These are phyloP conservation scores for Penicillium fuscoglaucum DNA, from an alignment of 2,329 filamentous ascomycete genomes.

Conservation along the genomic window DNA sequence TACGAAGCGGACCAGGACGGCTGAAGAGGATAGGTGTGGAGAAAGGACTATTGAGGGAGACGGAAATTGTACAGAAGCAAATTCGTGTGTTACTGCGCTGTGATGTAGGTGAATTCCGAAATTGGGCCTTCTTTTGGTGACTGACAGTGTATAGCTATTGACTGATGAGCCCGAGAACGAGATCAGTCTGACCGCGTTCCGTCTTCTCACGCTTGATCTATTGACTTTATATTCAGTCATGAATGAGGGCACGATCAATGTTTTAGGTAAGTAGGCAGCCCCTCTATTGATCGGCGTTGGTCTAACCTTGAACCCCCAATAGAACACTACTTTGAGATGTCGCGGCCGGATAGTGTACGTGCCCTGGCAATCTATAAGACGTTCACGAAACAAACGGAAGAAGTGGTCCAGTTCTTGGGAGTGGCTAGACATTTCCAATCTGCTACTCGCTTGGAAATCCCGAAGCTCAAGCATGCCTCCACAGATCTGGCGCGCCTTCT, in stretches of 20 bases:
- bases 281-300: neutral
- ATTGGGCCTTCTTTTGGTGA: neutral
- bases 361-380: constrained; percentile 89
- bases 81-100: constrained; percentile 83
- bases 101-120: constrained; percentile 63
- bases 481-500: constrained; percentile 85
- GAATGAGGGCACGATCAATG: constrained; percentile 96
- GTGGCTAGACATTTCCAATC: constrained; percentile 87
- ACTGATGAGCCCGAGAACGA: constrained; percentile 91
- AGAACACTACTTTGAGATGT: constrained; percentile 99
- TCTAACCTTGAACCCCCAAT: constrained; percentile 14
- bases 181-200: constrained; percentile 91
- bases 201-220: constrained; percentile 85
- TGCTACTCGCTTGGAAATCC: constrained; percentile 88
- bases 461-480: constrained; percentile 94
- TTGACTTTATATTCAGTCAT: constrained; percentile 89
- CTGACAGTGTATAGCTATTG: constrained; percentile 63
- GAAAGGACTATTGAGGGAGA: constrained; percentile 88
- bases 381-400: constrained; percentile 89
- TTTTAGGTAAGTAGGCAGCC: constrained; percentile 66
- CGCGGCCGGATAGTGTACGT: constrained; percentile 85
- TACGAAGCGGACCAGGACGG: constrained; percentile 75
- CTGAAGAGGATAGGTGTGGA: constrained; percentile 85
- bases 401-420: constrained; percentile 85
- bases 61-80: constrained; percentile 85